Base-by-base conservation (phyloP, 2,329 filamentous ascomycete genomes). In the Cryphonectria japonica region DNA sequence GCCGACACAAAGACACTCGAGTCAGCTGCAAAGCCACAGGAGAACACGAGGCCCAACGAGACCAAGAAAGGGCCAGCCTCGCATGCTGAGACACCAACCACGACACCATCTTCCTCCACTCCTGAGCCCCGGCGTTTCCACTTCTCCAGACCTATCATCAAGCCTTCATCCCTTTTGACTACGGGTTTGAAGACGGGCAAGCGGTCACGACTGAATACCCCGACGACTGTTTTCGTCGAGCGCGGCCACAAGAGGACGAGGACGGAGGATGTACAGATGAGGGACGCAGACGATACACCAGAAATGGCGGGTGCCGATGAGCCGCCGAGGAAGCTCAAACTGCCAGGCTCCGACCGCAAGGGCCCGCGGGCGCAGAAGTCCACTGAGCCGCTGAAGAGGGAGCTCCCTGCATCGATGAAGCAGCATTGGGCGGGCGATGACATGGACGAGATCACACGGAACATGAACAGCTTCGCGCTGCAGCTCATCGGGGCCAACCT, bases 391-490 rank as follows among this genome's bases (percentile, higher is more conserved):
- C n/a, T 66, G 9, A 73, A 67, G 70, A 68, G 37, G n/a, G 57
- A 54, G 16, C 76, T 83, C 16, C 79, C 82, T 14, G 69, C 74
- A 50, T 79, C 82, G 19, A 62, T 81, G 66, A 32, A 57, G 13
- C 75, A 75, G 77, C 76, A 77, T 32, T 79, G 77, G 2, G 79
- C 82, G 70, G 78, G 75, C 46, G 78, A 82, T 72, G 82, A 87
- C 60, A 83, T 86, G 80, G 83, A 85, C 57, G 81, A 83, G 73
- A 82, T 89, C 50, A 80, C 85, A 1, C 83, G 83, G 7, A 85
- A 87, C 46, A 89, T 89, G 87, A 84, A 89, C 75, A 80, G 83
- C 43, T 91, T 87, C 81, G 87, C 88, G 0, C 80, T 91, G 73
- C 82, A 85, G 74, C 85, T 90, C 72, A 89, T 91, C 46, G 85